phyloP scores from a whole-genome alignment of 2,329 filamentous ascomycete genomes.

The Huntiella omanensis region DNA sequence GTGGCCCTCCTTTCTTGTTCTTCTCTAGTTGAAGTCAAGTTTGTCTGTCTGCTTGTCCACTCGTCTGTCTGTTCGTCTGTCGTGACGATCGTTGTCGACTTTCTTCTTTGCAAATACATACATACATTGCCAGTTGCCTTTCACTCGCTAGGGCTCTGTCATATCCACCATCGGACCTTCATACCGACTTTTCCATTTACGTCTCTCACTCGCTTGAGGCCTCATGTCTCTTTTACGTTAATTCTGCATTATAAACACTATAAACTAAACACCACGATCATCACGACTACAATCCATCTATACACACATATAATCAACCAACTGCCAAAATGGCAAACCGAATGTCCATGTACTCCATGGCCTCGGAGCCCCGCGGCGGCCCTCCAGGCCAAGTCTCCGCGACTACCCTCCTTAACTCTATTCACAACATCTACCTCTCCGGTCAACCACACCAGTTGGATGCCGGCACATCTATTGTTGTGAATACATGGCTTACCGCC shows the following conservation, averaged over 20 bases:
- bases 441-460: constrained; percentile 74
- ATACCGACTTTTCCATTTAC: not conserved
- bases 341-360: constrained; percentile 51
- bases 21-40: no score
- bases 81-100: no score
- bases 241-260: no score
- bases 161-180: no score
- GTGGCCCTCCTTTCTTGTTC: no score
- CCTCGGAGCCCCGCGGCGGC: constrained; percentile 38
- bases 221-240: not conserved
- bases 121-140: not conserved
- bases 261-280: no score
- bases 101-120: not conserved
- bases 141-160: no score
- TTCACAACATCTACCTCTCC: constrained; percentile 75
- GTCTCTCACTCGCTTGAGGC: constrained; percentile 7
- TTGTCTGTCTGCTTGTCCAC: no score
- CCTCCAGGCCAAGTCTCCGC: constrained; percentile 63
- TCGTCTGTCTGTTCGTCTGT: no score
- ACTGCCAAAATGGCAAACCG: constrained; percentile 35
- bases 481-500: constrained; percentile 89
- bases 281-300: no score
- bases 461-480: constrained; percentile 73
- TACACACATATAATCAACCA: not conserved
- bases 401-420: constrained; percentile 75